phyloP scores from a whole-genome alignment of 1,284 basidiomycete genomes.

The Moniliella sp. region DNA sequence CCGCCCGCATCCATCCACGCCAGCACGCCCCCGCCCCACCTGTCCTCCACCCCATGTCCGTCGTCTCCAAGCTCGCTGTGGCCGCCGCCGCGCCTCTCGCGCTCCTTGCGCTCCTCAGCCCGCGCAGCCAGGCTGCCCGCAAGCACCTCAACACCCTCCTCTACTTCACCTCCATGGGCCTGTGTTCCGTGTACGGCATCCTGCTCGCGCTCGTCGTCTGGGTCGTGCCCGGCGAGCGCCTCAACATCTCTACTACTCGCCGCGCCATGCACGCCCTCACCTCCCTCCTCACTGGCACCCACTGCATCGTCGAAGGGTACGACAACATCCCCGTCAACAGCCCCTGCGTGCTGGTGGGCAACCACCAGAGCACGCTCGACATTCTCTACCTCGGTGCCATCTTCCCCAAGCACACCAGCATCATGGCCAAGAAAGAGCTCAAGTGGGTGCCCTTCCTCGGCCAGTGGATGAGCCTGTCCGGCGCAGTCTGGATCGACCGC shows the following conservation, averaged over 20 bases:
- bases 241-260: conserved; percentile 70
- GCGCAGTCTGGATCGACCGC: conserved; percentile 81
- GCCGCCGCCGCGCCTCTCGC: conserved; percentile 5
- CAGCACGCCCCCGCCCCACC: no score
- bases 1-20: no score
- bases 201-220: conserved; percentile 51
- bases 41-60: not conserved
- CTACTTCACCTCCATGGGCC: conserved; percentile 53
- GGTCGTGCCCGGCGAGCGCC: conserved; percentile 47
- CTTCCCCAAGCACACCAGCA: conserved; percentile 59
- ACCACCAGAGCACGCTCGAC: conserved; percentile 50
- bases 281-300: conserved; percentile 48
- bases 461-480: conserved; percentile 66
- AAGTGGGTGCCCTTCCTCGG: conserved; percentile 67
- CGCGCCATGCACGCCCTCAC: conserved; percentile 58
- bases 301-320: conserved; percentile 60
- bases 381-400: conserved; percentile 53
- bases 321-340: conserved; percentile 47
- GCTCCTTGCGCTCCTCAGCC: conserved; percentile 16
- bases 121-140: conserved; percentile 13
- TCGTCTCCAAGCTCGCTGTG: not conserved
- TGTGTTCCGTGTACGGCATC: conserved; percentile 56
- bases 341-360: conserved; percentile 59
- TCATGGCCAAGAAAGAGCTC: conserved; percentile 84
- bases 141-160: conserved; percentile 34